Conservation (phyloP, 768 basidiomycete genomes). For the Boletus bicolor region DNA sequence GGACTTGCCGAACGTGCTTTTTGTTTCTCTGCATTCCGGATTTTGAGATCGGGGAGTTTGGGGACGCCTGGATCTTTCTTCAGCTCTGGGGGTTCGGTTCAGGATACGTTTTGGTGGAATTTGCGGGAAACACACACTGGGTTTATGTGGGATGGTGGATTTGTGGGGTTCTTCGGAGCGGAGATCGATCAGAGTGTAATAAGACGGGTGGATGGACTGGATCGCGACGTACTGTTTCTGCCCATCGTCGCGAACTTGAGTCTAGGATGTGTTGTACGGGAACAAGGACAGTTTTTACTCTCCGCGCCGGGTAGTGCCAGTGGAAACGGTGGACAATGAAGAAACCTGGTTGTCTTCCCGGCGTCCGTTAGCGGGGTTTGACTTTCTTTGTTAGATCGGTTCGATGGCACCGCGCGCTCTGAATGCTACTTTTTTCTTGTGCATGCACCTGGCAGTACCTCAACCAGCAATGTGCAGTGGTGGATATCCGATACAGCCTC, state of each 20-base stretch:
- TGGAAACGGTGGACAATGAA: background rate
- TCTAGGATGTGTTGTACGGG: background rate
- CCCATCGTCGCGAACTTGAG: slow-evolving; percentile 18
- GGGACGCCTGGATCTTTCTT: slow-evolving; percentile 91
- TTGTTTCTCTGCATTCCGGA: slow-evolving; percentile 49
- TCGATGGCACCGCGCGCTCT: too few relatives aligned
- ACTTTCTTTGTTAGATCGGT: too few relatives aligned
- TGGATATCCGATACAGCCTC: too few relatives aligned
- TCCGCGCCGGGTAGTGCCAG: background rate
- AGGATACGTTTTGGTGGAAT: background rate
- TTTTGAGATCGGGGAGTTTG: slow-evolving; percentile 71
- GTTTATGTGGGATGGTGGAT: slow-evolving; percentile 23
- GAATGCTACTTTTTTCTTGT: too few relatives aligned
- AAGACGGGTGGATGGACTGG: background rate
- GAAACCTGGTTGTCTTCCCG: background rate
- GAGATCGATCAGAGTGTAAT: background rate
- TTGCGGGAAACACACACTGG: slow-evolving; percentile 15
- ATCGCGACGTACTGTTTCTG: slow-evolving; percentile 28
- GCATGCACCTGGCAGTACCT: too few relatives aligned
- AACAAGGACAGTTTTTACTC: slow-evolving; percentile 5
- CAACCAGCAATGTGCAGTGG: too few relatives aligned
- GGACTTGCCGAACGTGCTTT: slow-evolving; percentile 41
- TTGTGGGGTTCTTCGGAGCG: slow-evolving; percentile 24
- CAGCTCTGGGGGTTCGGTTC: slow-evolving; percentile 46
- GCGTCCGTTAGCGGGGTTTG: too few relatives aligned